Evolutionary conservation across 805 yeast genomes (phyloP), one percentile per base, ranked within the genome.

Genomic region (Candida suzukii): DNA sequence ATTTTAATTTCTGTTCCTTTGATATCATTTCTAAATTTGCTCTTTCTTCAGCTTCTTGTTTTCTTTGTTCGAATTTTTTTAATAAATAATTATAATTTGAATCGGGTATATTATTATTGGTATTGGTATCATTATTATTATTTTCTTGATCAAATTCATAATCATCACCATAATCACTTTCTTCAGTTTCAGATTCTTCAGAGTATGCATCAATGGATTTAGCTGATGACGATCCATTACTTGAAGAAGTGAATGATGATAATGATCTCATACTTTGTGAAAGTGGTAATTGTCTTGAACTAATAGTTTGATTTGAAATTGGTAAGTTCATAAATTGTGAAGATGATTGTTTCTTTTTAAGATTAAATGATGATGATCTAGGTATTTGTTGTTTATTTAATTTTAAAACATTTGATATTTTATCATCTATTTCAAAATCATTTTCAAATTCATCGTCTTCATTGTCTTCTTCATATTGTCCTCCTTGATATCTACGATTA

Each of bases 381-480:
- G 28, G 21, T 22, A 21, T n/a, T n/a, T n/a, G 11, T 14, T 22
- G 16, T 22, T 22, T 34, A 3, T 29, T n/a, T 16, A n/a, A 24
- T 4, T 22, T 17, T 10, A 25, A 12, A 12, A n/a, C 25, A 8
- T 5, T 17, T 14, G n/a, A 4, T 4, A 35, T 25, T 10, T 35
- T 17, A 18, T 35, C 25, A 5, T 35, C 29, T 5, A 24, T 5
- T 11, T 51, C 49, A n/a, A 37, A 19, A 3, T 41, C 42, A 20
- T 42, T 34, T 18, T 45, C 50, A 21, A 50, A 38, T 17, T 47
- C 54, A 18, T 49, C 56, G 39, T 50, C 55, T 32, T 58, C 62
- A 11, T 50, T 56, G 1, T 54, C 58, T 33, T 58, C 14, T n/a
- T 42, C 41, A 26, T 41, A n/a, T n/a, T n/a, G n/a, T n/a, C n/a